These are phyloP conservation scores for Yamadazyma friedrichii DNA, from an alignment of 1,139 yeast genomes.

Conservation along the genomic window DNA sequence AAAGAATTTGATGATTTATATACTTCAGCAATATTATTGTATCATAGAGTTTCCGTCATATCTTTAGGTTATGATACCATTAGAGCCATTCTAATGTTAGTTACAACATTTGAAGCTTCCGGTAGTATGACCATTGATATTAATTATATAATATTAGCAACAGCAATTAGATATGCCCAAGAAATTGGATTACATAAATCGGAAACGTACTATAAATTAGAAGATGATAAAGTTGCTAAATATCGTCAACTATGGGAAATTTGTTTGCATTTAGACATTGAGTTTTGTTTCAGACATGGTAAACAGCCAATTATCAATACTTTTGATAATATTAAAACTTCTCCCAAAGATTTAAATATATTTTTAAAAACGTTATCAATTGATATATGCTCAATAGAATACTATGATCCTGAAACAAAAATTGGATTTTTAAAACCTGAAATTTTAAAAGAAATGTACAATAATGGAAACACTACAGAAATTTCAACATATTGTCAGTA, in stretches of 20 bases:
- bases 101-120: constrained; percentile 42
- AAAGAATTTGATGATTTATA: constrained; percentile 23
- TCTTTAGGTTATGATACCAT: constrained; percentile 53
- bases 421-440: constrained; percentile 12
- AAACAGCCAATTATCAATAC: constrained; percentile 56
- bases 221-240: constrained; percentile 32
- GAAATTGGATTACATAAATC: constrained; percentile 65
- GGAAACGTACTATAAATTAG: constrained; percentile 43
- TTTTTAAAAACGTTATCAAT: constrained; percentile 4
- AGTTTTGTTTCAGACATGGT: constrained; percentile 54
- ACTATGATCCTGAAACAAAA: constrained; percentile 6
- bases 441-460: constrained; percentile 7
- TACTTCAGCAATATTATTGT: constrained; percentile 43
- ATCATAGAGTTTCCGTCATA: constrained; percentile 44
- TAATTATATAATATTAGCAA: constrained; percentile 44
- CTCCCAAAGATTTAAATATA: constrained; percentile 8
- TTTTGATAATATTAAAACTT: constrained; percentile 32
- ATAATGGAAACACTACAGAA: background rate
- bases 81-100: constrained; percentile 46
- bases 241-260: constrained; percentile 54
- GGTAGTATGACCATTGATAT: constrained; percentile 38
- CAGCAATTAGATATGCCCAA: constrained; percentile 59
- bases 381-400: constrained; percentile 4
- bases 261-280: constrained; percentile 54
- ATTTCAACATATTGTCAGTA: constrained; percentile 13